A percentile compares a stretch with the other conserved stretches of the same genome.
Conservation (phyloP, 2,329 filamentous ascomycete genomes). For the Cladosporium sp. region DNA sequence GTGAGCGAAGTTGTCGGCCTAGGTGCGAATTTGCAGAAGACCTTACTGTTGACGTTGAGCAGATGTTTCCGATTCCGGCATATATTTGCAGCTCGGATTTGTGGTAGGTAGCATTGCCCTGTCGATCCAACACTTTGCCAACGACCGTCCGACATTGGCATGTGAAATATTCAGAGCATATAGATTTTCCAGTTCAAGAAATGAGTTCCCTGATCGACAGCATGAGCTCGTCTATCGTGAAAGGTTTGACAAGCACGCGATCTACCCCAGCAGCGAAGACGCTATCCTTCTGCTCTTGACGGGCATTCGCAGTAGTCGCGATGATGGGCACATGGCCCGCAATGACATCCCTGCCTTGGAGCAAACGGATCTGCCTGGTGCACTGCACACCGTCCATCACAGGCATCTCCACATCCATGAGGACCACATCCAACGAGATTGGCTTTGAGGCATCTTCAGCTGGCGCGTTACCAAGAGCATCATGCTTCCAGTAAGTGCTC, state of each 20-base stretch:
- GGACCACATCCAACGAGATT: constrained; percentile 49
- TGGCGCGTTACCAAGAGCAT: not conserved
- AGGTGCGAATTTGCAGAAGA: no score
- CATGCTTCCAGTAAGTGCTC: constrained; percentile 26
- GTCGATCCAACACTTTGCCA: no score
- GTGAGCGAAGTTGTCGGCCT: no score
- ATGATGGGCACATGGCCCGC: constrained; percentile 69
- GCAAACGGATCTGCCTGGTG: constrained; percentile 64
- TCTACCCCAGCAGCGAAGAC: constrained; percentile 73
- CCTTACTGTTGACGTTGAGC: no score
- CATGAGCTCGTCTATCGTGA: constrained; percentile 42
- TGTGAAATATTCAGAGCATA: no score
- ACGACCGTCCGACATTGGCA: no score
- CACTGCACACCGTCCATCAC: constrained; percentile 78
- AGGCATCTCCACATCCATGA: constrained; percentile 83
- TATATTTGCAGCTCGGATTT: no score
- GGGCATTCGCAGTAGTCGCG: constrained; percentile 75
- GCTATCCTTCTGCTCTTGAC: constrained; percentile 68
- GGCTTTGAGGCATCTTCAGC: not conserved
- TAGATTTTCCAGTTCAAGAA: no score
- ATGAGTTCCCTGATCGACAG: constrained; percentile 12
- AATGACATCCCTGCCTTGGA: constrained; percentile 64
- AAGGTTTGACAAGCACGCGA: constrained; percentile 77
- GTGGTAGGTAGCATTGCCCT: no score
- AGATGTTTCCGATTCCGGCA: no score